Evolutionary conservation across 331 rosid genomes (phyloP).

Genomic region (Cydonia oblonga): DNA sequence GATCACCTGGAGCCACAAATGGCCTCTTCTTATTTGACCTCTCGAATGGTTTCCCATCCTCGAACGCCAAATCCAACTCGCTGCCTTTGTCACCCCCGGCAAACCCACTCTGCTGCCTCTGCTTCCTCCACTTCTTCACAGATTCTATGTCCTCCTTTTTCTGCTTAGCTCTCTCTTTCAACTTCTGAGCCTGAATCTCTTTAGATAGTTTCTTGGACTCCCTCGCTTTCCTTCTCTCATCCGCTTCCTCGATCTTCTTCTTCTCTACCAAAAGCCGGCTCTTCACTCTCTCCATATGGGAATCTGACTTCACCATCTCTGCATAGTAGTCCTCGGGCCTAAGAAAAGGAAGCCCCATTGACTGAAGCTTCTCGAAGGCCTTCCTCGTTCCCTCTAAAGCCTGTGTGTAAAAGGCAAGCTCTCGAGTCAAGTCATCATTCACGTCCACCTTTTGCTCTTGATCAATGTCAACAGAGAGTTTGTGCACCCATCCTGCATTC

Average conservation of each 20-base stretch:
- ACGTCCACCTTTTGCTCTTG: conserved; percentile 45
- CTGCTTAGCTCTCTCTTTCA: conserved; percentile 66
- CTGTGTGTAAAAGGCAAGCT: conserved; percentile 56
- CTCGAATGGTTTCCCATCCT: conserved; percentile 50
- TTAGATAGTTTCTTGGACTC: conserved; percentile 60
- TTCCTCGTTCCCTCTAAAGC: conserved; percentile 63
- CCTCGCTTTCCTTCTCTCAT: conserved; percentile 62
- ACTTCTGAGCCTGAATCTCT: conserved; percentile 63
- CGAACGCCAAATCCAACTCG: conserved; percentile 29
- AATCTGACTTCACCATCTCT: conserved; percentile 72
- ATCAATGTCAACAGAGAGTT: conserved; percentile 29
- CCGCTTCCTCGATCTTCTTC: conserved; percentile 63
- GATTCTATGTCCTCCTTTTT: conserved; percentile 65
- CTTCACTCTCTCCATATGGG: conserved; percentile 65
- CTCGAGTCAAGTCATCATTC: conserved; percentile 61
- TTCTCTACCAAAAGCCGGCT: conserved; percentile 57
- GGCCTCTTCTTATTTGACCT: conserved; percentile 47
- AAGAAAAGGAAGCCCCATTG: conserved; percentile 49
- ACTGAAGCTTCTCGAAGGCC: conserved; percentile 54
- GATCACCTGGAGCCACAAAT: conserved; percentile 44
- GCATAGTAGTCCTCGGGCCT: conserved; percentile 69
- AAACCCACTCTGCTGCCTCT: conserved; percentile 68
- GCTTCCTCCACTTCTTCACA: conserved; percentile 83
- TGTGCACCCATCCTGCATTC: conserved; percentile 34
- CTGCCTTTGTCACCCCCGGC: conserved; percentile 35